These are phyloP conservation scores for Sicyos baderoa DNA, from an alignment of 306 rosid species.

Conservation along the genomic window DNA sequence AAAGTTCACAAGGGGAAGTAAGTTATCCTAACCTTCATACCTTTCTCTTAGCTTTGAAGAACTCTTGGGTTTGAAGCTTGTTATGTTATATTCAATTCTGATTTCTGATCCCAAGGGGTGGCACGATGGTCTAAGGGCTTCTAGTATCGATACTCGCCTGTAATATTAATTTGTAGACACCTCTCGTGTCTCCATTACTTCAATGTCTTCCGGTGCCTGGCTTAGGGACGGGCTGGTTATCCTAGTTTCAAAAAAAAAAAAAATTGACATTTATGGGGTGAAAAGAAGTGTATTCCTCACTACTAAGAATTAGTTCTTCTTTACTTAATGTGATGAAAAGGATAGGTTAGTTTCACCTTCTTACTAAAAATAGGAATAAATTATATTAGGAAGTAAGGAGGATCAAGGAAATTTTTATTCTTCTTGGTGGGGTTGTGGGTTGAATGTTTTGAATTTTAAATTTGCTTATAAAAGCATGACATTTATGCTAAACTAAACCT, in stretches of 20 bases:
- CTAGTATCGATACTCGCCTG: no score
- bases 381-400: background rate
- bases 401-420: background rate
- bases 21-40: constrained; percentile 28
- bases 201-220: no score
- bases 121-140: no score
- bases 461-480: background rate
- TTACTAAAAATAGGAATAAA: background rate
- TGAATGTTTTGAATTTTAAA: background rate
- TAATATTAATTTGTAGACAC: no score
- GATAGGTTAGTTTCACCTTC: background rate
- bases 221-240: no score
- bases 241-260: no score
- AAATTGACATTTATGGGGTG: background rate
- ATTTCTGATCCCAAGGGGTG: background rate
- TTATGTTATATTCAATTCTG: constrained; percentile 6
- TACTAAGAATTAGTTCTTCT: background rate
- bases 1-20: constrained; percentile 71
- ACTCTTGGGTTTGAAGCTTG: constrained; percentile 12
- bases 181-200: no score
- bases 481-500: background rate
- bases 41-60: background rate
- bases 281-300: background rate
- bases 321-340: background rate
- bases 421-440: background rate